Base-by-base conservation (phyloP, 305 asterid genomes). In the Andrographis paniculata region DNA sequence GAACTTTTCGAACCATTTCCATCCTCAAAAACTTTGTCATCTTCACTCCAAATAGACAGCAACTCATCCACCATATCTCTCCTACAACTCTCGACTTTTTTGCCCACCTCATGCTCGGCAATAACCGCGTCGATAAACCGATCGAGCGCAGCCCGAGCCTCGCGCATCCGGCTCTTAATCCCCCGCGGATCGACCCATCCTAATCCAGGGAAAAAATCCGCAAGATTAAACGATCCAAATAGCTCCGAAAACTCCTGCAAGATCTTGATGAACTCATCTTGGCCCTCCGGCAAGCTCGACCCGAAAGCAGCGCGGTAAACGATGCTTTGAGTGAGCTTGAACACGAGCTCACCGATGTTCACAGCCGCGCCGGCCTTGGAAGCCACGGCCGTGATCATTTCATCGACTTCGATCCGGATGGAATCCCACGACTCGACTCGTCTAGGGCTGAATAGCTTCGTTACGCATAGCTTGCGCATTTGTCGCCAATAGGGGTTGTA, bases 401-500 rank as follows among this genome's bases (percentile, higher is more conserved):
- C 33, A 1, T 80, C 85, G 0, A 80, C 93, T 42, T 83, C 94
- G 15, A 72, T 93, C 0, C 87, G 73, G 14, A 83, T 93, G 0
- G 96, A 80, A 68, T 75, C 85, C 96, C 96, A 87, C 0, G 96
- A 80, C 84, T 82, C 93, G 53, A 87, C 85, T 60, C 96, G 66
- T 20, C 63, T 78, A 0, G 94, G 87, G 46, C 94, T 83, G 59
- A 87, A 87, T 18, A 87, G 75, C 72, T 87, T 87, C 85, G 80
- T 67, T 40, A 87, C 93, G 37, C 96, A 80, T 9, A 87, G 71
- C 57, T 87, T 87, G 5, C 96, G 75, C 94, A 87, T 82, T 62
- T 87, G 91, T 22, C 96, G 86, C 96, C 96, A 87, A 58, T 80
- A 87, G 2, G 94, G 96, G 27, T 94, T 93, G 62, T 83, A 83